Base-by-base conservation (phyloP, 2,329 filamentous ascomycete species). In the Nannizzia gypsea region DNA sequence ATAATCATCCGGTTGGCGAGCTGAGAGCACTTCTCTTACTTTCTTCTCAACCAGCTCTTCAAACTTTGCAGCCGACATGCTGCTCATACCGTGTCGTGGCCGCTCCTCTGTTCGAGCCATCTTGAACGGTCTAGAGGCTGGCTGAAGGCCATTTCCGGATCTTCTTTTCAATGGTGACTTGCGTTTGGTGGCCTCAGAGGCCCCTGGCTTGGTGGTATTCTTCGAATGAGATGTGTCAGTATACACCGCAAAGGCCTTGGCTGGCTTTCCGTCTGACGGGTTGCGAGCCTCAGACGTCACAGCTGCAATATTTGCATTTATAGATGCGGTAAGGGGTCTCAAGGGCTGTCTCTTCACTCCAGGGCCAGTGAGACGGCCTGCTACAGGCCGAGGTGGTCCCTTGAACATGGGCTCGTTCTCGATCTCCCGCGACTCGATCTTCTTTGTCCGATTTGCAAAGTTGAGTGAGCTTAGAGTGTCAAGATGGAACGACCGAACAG, bases 381-480 rank as follows among this genome's bases (percentile, higher is more conserved):
- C 68, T 11, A 69, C 74, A n/a, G 80, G 77, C 60, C 83, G 81
- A 28, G 86, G 83, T 59, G 83, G 81, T 59, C 88, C 85, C 70
- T 88, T 90, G 76, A 89, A 95, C 44, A 96, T 86, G 3, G 95
- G 87, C 69, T 96, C 90, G 69, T 97, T 97, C 73, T 97, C 92
- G 61, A 96, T 89, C 72, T 97, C 93, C 57, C 90, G 86, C 9
- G 96, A 87, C 72, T 97, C 92, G 66, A 97, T 96, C 68, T 95
- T 90, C 78, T 96, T 96, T 24, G 92, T 95, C 9, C 92, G 83
- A 57, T 93, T 96, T 68, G 91, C 93, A 68, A 97, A 93, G 69
- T 96, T 96, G 58, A 97, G 77, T 63, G 91, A 96, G 73, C 89
- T 95, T 4, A 96, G 80, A 0, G 92, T 96, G 71, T 97, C 92